Base-by-base conservation (phyloP, 2,329 filamentous ascomycete genomes). In the Talaromyces marneffei region DNA sequence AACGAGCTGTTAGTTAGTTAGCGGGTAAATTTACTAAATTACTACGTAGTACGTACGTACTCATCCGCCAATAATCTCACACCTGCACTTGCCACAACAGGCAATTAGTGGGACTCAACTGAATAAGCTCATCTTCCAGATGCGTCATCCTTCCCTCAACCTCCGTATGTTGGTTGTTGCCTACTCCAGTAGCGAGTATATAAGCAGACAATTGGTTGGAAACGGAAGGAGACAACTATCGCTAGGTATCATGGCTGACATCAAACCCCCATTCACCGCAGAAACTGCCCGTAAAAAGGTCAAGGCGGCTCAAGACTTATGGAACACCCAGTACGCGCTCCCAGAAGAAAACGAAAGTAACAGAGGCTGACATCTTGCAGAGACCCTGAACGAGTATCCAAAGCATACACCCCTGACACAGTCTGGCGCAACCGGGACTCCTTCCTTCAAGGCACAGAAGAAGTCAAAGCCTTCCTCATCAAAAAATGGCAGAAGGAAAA, bases 221-320 rank as follows among this genome's bases (percentile, higher is more conserved):
- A 18, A 9, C 7, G 6, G 20, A 35, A 35, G 0, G 2, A 55
- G 12, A 40, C 33, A 40, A 40, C 2, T 25, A 39, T 40, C 35
- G 52, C 52, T 9, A n/a, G n/a, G n/a, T n/a, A 53, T 16, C 48
- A 78, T 78, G 76, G 75, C 76, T 2, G 69, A 73, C 57, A 65
- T 77, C 35, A 75, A 72, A 54, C 91, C 91, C 3, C 91, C 91
- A 0, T 95, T 92, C 72, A 93, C 85, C 3, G 79, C 83, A 25
- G 87, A 90, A 70, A 87, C 86, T 1, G 91, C 91, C 2, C 78
- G 78, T 16, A 78, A 81, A 62, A 95, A 95, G 73, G 91, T 95
- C 65, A 95, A 95, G 76, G 87, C 86, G 18, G 91, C 90, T 0
- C 91, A 96, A 71, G 84, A 91, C 71, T 79, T 87, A 2, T 95